Base-by-base conservation (phyloP, 805 yeast genomes). In the Kazachstania viticola region DNA sequence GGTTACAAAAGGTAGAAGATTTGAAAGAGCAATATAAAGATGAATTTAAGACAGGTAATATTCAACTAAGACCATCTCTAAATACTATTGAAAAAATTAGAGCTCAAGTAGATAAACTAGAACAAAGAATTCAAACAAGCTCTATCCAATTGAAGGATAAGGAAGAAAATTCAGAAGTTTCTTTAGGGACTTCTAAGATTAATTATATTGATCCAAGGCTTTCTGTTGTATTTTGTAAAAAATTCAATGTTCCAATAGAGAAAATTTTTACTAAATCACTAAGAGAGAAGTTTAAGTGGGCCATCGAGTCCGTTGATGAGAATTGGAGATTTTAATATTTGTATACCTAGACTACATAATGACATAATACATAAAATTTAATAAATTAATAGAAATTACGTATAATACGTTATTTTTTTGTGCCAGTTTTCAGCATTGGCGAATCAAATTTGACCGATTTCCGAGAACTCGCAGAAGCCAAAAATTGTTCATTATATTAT, bases 191-290 rank as follows among this genome's bases (percentile, higher is more conserved):
- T 0, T 82, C 94, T 17, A 88, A 88, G 62, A 74, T 82, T 67
- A 88, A 88, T 57, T 88, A 88, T 64, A 88, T 88, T 38, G 97
- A 88, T 56, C 97, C 97, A 17, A 68, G 97, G 42, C 62, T 88
- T 44, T 75, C 94, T 0, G 95, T 84, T 16, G 75, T 81, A 69
- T 88, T 85, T 50, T 71, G 94, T 32, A 87, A 85, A 56, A 81
- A 75, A 57, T 84, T 62, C 51, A 66, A 73, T 33, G 95, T 88
- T 14, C 97, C 97, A 6, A 79, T 88, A 33, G 96, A 88, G 56
- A 87, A 82, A 57, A 64, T 88, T 26, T 85, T 88, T 46, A 79
- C 95, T 9, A 87, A 85, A 60, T 82, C 97, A 0, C 62, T 88
- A 33, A 64, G 96, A 39, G 95, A 87, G 27, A 88, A 88, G 61